Base-by-base conservation (phyloP, 306 rosid genomes). In the Sicyos edulis region DNA sequence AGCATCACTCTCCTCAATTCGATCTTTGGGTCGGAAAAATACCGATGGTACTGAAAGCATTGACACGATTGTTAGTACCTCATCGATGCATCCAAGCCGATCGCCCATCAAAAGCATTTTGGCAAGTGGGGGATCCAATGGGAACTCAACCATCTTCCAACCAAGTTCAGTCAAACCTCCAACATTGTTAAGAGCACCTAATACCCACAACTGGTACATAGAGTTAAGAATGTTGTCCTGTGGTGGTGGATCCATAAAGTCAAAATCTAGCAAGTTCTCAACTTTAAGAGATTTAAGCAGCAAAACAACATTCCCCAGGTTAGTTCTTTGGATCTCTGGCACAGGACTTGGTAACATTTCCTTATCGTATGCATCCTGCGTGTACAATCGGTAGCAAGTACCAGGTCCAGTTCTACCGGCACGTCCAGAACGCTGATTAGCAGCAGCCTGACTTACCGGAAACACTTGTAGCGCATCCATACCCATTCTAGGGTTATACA, bases 381-480 rank as follows among this genome's bases (percentile, higher is more conserved):
- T 93, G 68, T 87, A 93, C 76, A 93, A 65, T 22, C 98, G 87
- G 74, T 90, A 93, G 78, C 98, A 93, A 10, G 97, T 93, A 29
- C 98, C 98, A 21, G 98, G 98, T 61, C 98, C 98, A 22, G 98
- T 93, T 87, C 98, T 85, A 81, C 98, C 98, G 54, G 98, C 98
- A 72, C 98, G 91, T 67, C 98, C 98, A 65, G 97, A 82, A 73
- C 98, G 96, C 85, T 93, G 98, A 73, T 93, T 95, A 64, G 97
- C 98, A 80, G 98, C 98, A 77, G 98, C 98, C 34, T 92, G 96
- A 72, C 98, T 93, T 71, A 81, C 91, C 29, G 98, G 98, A 82
- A 93, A 93, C 76, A 93, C 98, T 74, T 93, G 98, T 70, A 93
- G 91, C 42, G 98, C 98, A 78, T 93, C 98, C 98, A 93, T 93